Conservation (phyloP, 108 stramenopile genomes). For the Aurantiochytrium sp. region DNA sequence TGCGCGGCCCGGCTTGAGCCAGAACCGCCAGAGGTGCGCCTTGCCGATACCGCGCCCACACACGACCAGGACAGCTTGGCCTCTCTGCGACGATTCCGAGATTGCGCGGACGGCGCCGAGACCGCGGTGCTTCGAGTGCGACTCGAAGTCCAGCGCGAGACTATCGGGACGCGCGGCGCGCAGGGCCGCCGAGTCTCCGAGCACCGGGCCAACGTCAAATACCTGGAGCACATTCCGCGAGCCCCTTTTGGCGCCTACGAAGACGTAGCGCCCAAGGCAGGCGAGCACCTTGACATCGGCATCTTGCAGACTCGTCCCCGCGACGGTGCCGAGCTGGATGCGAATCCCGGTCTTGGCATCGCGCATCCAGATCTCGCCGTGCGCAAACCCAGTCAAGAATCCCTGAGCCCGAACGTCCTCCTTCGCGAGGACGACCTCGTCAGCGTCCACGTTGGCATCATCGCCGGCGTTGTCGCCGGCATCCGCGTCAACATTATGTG, state of each 20-base stretch:
- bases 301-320: neutral
- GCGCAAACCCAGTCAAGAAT: neutral
- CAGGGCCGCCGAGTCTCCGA: neutral
- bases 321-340: neutral
- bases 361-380: slow-evolving; percentile 17
- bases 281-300: neutral
- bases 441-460: too few relatives aligned
- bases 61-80: neutral
- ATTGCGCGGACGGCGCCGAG: neutral
- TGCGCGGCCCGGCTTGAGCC: neutral
- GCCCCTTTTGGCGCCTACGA: neutral
- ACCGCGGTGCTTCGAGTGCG: neutral
- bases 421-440: neutral
- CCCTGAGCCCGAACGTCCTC: neutral
- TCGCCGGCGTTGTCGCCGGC: too few relatives aligned
- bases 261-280: neutral
- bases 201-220: neutral
- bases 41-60: neutral
- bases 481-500: too few relatives aligned
- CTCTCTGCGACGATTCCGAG: neutral
- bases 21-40: neutral
- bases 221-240: neutral
- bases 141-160: neutral
- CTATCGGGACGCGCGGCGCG: neutral
- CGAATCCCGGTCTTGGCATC: neutral